These are phyloP conservation scores for Trichoderma atroviride DNA, from an alignment of 2,329 filamentous ascomycete species.

Conservation along the genomic window DNA sequence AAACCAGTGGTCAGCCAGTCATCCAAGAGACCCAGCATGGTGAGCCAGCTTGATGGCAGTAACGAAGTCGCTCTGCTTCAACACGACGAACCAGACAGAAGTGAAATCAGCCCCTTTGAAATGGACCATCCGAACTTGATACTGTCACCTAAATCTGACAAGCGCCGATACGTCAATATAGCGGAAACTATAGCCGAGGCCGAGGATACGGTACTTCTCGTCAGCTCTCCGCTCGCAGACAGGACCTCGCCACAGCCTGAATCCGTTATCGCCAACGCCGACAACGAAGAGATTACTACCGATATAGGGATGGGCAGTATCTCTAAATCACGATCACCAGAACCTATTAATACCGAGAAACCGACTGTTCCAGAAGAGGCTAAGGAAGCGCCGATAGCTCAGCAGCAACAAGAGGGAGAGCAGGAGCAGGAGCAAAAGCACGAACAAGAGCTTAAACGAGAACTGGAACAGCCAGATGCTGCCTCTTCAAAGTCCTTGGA, in stretches of 20 bases:
- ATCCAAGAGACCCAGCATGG: conserved; percentile 9
- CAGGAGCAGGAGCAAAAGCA: background rate
- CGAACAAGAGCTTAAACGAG: background rate
- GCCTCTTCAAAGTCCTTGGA: background rate
- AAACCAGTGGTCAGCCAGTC: background rate
- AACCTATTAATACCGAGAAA: background rate
- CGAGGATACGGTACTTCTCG: background rate
- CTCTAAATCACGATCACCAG: background rate
- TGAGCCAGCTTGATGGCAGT: conserved; percentile 20
- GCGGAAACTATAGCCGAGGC: background rate
- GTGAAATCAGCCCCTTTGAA: background rate
- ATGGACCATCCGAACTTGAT: conserved; percentile 11
- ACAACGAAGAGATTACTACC: background rate
- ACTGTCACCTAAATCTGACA: background rate
- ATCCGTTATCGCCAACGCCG: background rate
- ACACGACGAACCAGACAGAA: background rate
- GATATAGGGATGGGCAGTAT: background rate
- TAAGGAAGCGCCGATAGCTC: background rate
- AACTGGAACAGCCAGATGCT: background rate
- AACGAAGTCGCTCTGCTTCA: background rate
- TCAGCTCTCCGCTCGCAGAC: background rate
- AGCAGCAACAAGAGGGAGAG: background rate
- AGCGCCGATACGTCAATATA: background rate
- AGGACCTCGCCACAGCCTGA: background rate
- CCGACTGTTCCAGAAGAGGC: background rate